Evolutionary conservation across 2,329 filamentous ascomycete species (phyloP), one percentile per base, ranked within the genome.

Genomic region (Acephala macrosclerotiorum): DNA sequence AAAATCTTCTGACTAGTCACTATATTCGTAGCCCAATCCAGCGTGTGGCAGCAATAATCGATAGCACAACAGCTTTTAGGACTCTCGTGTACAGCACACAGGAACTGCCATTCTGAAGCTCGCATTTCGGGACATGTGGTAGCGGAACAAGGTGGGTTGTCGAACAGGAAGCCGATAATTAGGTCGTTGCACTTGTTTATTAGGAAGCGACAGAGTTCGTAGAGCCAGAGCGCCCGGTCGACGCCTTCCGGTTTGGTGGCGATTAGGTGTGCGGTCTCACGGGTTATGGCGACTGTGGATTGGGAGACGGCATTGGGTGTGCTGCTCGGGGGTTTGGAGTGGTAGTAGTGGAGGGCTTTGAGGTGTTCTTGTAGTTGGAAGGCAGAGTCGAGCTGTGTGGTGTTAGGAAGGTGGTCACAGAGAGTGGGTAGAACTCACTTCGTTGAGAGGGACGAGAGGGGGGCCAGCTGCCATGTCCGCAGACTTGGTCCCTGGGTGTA

Each of bases 301-400:
- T 2, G 29, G 9, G 25, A 29, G 49, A 29, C 49, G 12, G 49
- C 49, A 12, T 53, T 53, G 49, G 49, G 25, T 69, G 85, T 83
- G 60, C 82, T 84, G 61, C 77, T 75, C 53, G 80, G 73, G 7
- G 88, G 87, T 67, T 88, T 87, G 1, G 93, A 97, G 77, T 92
- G 90, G 77, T 91, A 85, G 79, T 94, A 89, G 81, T 98, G 93
- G 18, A 97, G 87, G 40, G 96, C 93, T 78, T 96, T 95, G 62
- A 99, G 90, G 76, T 99, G 95, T 80, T 99, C 96, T 79, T 97
- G 96, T 20, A 98, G 88, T 79, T 97, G 96, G 78, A 98, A 99
- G 53, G 96, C 92, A 25, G 95, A 98, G 77, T 99, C 94, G 72
- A 99, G 93, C 92, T 97, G 62, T 51, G 36, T 20, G 20, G 11